Conservation (phyloP, 441 rosid species). For the Heliophila coronopifolia region DNA sequence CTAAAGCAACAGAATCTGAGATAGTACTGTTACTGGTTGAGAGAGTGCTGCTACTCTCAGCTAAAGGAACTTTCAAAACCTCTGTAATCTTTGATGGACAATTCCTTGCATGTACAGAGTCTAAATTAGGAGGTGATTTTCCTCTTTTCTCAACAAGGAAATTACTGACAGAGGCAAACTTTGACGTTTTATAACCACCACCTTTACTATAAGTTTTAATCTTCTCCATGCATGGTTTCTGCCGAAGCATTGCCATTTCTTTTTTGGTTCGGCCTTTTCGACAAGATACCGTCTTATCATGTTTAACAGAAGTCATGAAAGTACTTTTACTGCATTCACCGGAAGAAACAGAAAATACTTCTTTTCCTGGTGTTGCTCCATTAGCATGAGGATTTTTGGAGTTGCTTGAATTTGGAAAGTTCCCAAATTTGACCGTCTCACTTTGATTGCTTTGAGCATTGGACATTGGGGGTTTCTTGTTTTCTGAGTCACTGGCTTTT, state of each 20-base stretch:
- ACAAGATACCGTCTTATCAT: conserved; percentile 52
- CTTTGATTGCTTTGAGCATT: conserved; percentile 39
- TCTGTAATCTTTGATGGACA: conserved; percentile 56
- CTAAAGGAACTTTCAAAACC: conserved; percentile 42
- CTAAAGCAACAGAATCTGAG: conserved; percentile 29
- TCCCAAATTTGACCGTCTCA: conserved; percentile 36
- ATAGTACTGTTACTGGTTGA: conserved; percentile 15
- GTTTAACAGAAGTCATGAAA: conserved; percentile 46
- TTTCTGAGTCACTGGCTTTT: conserved; percentile 38
- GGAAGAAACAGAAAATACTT: conserved; percentile 37
- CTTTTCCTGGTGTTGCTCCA: conserved; percentile 46
- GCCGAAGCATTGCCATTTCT: conserved; percentile 58
- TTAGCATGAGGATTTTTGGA: conserved; percentile 38
- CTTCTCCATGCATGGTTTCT: conserved; percentile 72
- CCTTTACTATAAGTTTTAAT: conserved; percentile 56
- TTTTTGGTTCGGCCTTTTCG: conserved; percentile 63
- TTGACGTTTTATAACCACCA: conserved; percentile 26
- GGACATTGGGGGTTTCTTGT: conserved; percentile 29
- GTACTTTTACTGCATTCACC: conserved; percentile 46
- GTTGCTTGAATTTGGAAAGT: conserved; percentile 32
- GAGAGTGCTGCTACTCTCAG: conserved; percentile 16
- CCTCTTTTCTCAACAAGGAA: conserved; percentile 31
- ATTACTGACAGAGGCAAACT: conserved; percentile 28
- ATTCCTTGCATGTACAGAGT: conserved; percentile 49
- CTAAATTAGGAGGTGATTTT: conserved; percentile 25